phyloP scores from a whole-genome alignment of 495 filamentous ascomycete genomes.

The Evernia prunastri region DNA sequence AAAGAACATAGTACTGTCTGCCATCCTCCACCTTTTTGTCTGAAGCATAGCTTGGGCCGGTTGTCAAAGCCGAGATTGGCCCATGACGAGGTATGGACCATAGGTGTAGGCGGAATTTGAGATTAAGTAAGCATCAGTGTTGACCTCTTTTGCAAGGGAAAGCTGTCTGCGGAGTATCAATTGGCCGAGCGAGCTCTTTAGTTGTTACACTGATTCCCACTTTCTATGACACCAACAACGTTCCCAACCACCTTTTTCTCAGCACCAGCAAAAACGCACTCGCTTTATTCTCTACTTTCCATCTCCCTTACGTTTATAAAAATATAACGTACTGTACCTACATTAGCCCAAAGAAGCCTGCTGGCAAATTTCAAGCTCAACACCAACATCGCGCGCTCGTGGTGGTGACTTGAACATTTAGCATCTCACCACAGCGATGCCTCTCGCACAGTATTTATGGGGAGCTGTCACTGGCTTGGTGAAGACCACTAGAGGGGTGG shows the following conservation, averaged over 20 bases:
- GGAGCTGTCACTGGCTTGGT: background rate
- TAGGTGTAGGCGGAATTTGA: background rate
- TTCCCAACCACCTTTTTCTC: background rate
- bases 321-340: background rate
- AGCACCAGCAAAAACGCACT: background rate
- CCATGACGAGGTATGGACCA: too few species aligned
- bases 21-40: background rate
- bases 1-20: background rate
- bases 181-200: background rate
- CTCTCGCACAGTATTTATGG: background rate
- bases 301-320: background rate
- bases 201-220: background rate
- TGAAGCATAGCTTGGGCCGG: background rate
- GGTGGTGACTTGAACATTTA: background rate
- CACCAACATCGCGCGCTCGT: background rate
- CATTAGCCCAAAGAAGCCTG: background rate
- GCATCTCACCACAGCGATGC: background rate
- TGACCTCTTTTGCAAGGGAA: background rate
- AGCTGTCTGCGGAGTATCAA: background rate
- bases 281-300: background rate
- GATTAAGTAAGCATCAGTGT: background rate
- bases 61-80: background rate
- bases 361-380: background rate
- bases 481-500: background rate
- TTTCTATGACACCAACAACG: background rate